phyloP scores from a whole-genome alignment of 768 basidiomycete genomes.

The Dentipellis sp. region DNA sequence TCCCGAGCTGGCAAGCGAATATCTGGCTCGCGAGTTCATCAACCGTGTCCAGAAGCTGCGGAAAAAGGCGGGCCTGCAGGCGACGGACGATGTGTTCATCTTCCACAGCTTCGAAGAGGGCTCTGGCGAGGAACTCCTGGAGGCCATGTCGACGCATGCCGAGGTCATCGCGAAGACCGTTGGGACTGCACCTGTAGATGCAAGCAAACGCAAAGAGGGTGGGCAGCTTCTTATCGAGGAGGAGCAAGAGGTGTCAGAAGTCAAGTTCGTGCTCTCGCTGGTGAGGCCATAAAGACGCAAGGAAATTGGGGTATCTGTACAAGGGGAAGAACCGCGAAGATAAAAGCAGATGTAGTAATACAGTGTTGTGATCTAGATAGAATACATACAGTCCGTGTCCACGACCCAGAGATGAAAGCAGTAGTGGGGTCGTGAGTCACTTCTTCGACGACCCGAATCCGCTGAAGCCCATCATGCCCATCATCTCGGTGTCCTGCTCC shows the following conservation, averaged over 20 bases:
- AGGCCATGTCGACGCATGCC: conserved; percentile 55
- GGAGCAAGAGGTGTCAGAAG: conserved; percentile 79
- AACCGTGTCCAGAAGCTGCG: conserved; percentile 92
- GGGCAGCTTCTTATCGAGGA: conserved; percentile 63
- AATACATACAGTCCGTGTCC: conserved; percentile 4
- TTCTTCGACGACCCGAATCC: conserved; percentile 87
- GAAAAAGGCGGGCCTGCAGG: conserved; percentile 92
- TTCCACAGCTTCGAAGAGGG: conserved; percentile 77
- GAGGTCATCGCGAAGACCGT: conserved; percentile 70
- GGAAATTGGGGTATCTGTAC: neutral
- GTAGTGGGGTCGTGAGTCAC: conserved; percentile 23
- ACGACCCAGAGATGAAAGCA: too few species aligned
- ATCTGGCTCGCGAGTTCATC: conserved; percentile 81
- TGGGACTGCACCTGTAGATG: conserved; percentile 57
- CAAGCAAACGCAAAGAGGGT: conserved; percentile 39
- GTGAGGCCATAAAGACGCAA: conserved; percentile 34
- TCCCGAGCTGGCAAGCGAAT: conserved; percentile 79
- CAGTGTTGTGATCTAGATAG: conserved; percentile 20
- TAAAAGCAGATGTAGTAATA: conserved; percentile 19
- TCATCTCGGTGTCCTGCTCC: conserved; percentile 47
- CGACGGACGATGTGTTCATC: conserved; percentile 88
- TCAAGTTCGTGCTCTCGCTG: conserved; percentile 65
- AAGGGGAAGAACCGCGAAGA: neutral
- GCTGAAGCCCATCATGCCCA: conserved; percentile 77
- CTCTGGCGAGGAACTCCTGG: conserved; percentile 49